Evolutionary conservation across 352 stramenopile species (phyloP), one percentile per base, ranked within the genome.

Genomic region (Phytophthora tubulina): DNA sequence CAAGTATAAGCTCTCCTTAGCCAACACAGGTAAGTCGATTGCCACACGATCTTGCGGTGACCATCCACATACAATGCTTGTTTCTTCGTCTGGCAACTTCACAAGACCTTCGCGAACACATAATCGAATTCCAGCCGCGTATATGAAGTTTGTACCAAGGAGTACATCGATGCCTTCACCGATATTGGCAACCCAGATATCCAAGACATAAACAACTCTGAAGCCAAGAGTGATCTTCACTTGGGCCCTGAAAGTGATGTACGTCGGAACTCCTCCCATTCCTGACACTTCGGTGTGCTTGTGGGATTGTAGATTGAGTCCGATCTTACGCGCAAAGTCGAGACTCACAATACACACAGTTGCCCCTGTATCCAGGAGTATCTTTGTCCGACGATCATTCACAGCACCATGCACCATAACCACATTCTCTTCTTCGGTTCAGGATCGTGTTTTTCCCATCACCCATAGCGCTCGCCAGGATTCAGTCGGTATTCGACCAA

Each of bases 81-180:
- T 30, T 6, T 53, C 15, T 14, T 63, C 41, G 14, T 63, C 42
- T 3, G 55, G 55, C 1, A 67, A 27, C 17, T 50, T 14, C 3
- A 67, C 48, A 3, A 58, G 8, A 0, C 65, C 54, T n/a, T 79
- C 67, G 3, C 59, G 30, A 0, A 54, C 41, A 15, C 55, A 56
- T 0, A 74, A 41, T 3, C 69, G 33, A 3, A 82, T 58, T 2
- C 65, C 72, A 27, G 68, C 39, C 10, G 21, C n/a, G 4, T 62
- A 33, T 63, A 81, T 81, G 54, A 80, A 82, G n/a, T 78, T 46
- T 60, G 78, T 73, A 0, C 75, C 67, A 0, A 82, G 48, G 0
- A 80, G 39, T 9, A 55, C 73, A 6, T 80, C 64, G 15, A 78
- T 51, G 0, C 70, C 70, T 33, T 76, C 50, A 4, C 66, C 73